These are phyloP conservation scores for Pestalotiopsis sp. DNA, from an alignment of 2,329 filamentous ascomycete genomes.

Conservation along the genomic window DNA sequence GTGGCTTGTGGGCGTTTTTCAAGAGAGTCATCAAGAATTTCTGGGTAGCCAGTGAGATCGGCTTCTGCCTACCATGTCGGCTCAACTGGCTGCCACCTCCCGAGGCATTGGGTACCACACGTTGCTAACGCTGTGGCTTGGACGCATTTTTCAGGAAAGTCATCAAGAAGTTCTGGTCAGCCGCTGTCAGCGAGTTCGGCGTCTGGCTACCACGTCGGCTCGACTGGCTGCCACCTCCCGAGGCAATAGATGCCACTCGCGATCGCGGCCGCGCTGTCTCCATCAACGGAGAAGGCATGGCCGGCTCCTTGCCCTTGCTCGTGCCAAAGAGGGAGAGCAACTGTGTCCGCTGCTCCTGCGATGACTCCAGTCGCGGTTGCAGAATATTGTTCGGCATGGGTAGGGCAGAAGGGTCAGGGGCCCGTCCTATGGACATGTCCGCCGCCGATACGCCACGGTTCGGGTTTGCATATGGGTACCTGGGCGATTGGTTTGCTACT, in stretches of 20 bases:
- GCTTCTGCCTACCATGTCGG: conserved; percentile 45
- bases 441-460: conserved; percentile 21
- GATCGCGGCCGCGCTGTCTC: conserved; percentile 30
- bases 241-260: conserved; percentile 47
- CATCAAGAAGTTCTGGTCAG: conserved; percentile 75
- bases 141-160: conserved; percentile 68
- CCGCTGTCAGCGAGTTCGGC: conserved; percentile 60
- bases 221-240: conserved; percentile 34
- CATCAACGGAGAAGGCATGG: conserved; percentile 20
- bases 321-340: conserved; percentile 7
- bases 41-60: conserved; percentile 71
- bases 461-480: conserved; percentile 13
- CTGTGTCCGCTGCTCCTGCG: conserved; percentile 20
- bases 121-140: conserved; percentile 25
- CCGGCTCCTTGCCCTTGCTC: conserved; percentile 30
- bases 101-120: conserved; percentile 46
- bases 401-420: conserved; percentile 29
- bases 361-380: conserved; percentile 36
- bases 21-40: conserved; percentile 78
- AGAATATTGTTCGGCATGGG: conserved; percentile 26
- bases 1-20: conserved; percentile 50
- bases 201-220: conserved; percentile 50
- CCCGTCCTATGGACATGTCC: conserved; percentile 28
- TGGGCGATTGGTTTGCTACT: background rate
- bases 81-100: conserved; percentile 31